Conservation (phyloP, 768 basidiomycete genomes). For the Flagelloscypha sp. region DNA sequence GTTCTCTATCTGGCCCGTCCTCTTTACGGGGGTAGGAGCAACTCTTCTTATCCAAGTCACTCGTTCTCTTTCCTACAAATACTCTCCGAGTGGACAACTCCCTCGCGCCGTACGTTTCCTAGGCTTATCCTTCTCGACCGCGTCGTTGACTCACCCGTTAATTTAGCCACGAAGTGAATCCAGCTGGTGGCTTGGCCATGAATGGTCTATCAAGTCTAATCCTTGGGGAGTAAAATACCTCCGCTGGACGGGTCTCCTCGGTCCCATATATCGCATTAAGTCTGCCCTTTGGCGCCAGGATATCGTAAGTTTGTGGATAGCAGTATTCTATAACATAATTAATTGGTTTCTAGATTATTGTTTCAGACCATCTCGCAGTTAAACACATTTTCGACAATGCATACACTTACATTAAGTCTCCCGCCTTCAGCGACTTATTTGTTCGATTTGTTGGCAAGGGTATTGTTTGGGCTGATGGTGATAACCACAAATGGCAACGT, state of each 20-base stretch:
- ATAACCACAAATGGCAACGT: conserved; percentile 18
- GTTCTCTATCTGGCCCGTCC: too few species aligned
- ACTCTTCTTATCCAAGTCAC: too few species aligned
- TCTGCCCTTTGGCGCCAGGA: conserved; percentile 21
- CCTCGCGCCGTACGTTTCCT: too few species aligned
- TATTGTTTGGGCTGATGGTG: conserved; percentile 20
- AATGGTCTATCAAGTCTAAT: neutral
- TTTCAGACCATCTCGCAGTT: conserved; percentile 20
- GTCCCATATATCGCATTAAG: conserved; percentile 21
- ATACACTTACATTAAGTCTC: conserved; percentile 18
- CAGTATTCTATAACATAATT: neutral
- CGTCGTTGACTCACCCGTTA: too few species aligned
- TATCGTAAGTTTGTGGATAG: conserved; percentile 14
- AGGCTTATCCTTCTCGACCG: too few species aligned
- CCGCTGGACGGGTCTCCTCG: conserved; percentile 17
- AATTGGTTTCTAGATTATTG: conserved; percentile 14
- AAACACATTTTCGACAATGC: conserved; percentile 21
- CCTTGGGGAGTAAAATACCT: conserved; percentile 11
- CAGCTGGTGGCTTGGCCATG: conserved; percentile 3
- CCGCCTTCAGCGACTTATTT: conserved; percentile 14
- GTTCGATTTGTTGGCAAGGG: conserved; percentile 19
- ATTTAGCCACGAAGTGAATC: conserved; percentile 1
- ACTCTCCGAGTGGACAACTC: too few species aligned
- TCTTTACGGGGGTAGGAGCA: too few species aligned
- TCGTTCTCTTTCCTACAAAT: too few species aligned